Evolutionary conservation across 2,329 filamentous ascomycete genomes (phyloP), one percentile per base, ranked within the genome.

Genomic region (Colletotrichum siamense): DNA sequence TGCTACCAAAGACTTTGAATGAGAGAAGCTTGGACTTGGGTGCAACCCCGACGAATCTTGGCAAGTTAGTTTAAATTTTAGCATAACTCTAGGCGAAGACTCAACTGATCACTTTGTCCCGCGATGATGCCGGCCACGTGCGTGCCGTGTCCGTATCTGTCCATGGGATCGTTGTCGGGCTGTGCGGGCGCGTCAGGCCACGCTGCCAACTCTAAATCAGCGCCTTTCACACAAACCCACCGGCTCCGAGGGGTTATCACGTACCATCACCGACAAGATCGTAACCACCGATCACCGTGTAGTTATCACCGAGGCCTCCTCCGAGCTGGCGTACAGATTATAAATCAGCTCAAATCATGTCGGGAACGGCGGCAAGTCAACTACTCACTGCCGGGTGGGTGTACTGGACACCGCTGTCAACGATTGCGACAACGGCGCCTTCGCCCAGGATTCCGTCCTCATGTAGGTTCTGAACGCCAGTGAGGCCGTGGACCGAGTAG

Each of bases 371-470:
- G 44, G 24, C 5, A 36, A 49, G 44, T 8, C 2, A 16, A 10
- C n/a, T 9, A 13, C 49, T n/a, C 79, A 86, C 84, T 30, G 85
- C 83, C 72, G 81, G 79, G 67, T 87, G 85, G 4, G 81, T 84
- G 64, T 87, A 87, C 69, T 86, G 84, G 28, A 87, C 81, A 1
- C 85, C 85, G 3, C 84, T 86, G 66, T 87, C 85, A 44, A 87
- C 82, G 36, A 87, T 81, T 8, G 85, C 85, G 36, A 87, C 79
- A 28, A 82, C 86, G 7, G 81, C 83, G 3, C 84, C 85, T 64
- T 83, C 83, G 8, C 86, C 86, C 10, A 82, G 80, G 30, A 86
- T 82, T 5, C 85, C 85, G 16, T 79, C 78, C 18, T 80, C 80
- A 52, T 87, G 85, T 7, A 87, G 81, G 73, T 81, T 83, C 49